These are phyloP conservation scores for Mediolabrus comicus DNA, from an alignment of 108 stramenopile genomes.

Conservation along the genomic window DNA sequence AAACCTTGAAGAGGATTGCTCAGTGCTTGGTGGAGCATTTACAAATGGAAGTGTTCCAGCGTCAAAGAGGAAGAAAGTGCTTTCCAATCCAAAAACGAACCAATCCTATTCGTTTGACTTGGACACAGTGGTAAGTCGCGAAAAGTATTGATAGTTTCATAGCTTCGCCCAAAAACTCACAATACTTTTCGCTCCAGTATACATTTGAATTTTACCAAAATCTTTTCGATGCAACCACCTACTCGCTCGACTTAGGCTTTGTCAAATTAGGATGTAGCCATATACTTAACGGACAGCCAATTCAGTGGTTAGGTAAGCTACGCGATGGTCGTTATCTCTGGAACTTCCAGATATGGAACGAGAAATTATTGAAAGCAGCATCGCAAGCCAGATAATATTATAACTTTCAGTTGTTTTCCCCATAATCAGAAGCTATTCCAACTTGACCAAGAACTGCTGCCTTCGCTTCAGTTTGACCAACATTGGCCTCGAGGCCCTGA, in stretches of 20 bases:
- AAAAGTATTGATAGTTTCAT: no score
- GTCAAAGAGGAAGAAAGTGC: conserved; percentile 31
- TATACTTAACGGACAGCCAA: conserved; percentile 47
- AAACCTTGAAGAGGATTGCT: conserved; percentile 42
- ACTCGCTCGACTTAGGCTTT: conserved; percentile 48
- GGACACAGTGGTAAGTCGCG: conserved; percentile 41
- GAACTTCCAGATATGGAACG: conserved; percentile 53
- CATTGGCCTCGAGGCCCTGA: conserved; percentile 72
- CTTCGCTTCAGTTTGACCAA: conserved; percentile 68
- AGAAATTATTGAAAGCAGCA: conserved; percentile 28
- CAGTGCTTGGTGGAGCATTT: conserved; percentile 45
- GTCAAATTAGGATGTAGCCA: conserved; percentile 37
- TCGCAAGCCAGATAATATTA: not conserved
- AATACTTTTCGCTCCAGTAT: no score
- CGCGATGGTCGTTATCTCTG: conserved; percentile 48
- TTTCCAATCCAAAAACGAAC: conserved; percentile 29
- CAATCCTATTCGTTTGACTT: conserved; percentile 41
- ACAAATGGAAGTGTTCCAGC: conserved; percentile 21
- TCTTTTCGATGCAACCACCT: conserved; percentile 33
- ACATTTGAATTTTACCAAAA: conserved; percentile 64
- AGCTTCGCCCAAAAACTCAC: no score
- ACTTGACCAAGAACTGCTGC: conserved; percentile 69
- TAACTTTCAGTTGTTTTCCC: conserved; percentile 9
- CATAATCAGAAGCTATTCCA: conserved; percentile 85
- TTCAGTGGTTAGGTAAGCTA: conserved; percentile 50